Evolutionary conservation across 176 grass and related monocot species (phyloP).

Genomic region (Eremochloa ophiuroides): DNA sequence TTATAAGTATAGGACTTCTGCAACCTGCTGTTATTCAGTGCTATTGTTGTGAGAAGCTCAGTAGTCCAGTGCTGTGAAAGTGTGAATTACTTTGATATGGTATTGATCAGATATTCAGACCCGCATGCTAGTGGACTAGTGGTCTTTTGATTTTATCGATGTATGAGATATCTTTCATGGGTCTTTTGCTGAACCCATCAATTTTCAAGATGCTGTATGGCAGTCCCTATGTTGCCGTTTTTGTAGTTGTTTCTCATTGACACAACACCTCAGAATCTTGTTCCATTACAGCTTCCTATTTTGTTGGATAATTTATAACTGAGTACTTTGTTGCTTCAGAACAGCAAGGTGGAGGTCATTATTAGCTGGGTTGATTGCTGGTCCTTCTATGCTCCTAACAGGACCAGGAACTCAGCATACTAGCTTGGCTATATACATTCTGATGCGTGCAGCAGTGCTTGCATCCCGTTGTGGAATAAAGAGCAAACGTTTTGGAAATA

Average conservation of each 20-base stretch:
- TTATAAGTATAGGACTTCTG: background rate
- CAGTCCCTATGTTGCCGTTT: background rate
- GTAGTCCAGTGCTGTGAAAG: background rate
- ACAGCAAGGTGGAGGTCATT: conserved; percentile 91
- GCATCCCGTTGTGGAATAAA: conserved; percentile 96
- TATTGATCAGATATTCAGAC: background rate
- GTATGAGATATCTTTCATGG: background rate
- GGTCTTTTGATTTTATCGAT: background rate
- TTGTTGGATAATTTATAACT: conserved; percentile 16
- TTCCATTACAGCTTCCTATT: background rate
- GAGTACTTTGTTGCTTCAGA: conserved; percentile 56
- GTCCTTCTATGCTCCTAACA: conserved; percentile 93
- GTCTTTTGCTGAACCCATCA: background rate
- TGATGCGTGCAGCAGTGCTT: conserved; percentile 82
- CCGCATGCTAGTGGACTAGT: background rate
- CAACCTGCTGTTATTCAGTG: background rate
- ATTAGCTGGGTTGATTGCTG: conserved; percentile 82
- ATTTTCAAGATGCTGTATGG: background rate
- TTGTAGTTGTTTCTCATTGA: background rate
- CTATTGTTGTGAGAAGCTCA: background rate
- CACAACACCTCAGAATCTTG: background rate
- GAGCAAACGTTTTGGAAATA: conserved; percentile 76
- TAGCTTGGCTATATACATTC: conserved; percentile 94
- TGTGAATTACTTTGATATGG: background rate
- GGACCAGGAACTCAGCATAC: conserved; percentile 86